Conservation (phyloP, 164 flowering plant genomes). For the Kingdonia uniflora region DNA sequence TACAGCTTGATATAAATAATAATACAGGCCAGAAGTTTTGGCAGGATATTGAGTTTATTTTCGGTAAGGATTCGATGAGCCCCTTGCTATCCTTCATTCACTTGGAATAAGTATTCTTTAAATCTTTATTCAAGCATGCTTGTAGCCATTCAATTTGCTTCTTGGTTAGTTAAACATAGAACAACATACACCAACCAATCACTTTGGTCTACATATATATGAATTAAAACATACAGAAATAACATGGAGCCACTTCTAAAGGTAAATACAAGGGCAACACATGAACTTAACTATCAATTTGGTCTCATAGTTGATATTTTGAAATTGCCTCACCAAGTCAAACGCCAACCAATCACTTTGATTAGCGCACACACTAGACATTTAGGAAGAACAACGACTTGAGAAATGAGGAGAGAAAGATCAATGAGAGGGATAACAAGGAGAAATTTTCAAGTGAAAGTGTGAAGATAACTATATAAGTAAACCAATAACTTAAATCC, state of each 20-base stretch:
- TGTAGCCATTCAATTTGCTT: not conserved
- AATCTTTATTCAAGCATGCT: not conserved
- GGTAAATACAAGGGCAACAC: not conserved
- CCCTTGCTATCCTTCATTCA: not conserved
- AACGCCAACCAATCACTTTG: no score
- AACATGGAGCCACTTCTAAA: not conserved
- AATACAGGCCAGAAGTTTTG: constrained; percentile 66
- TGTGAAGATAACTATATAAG: no score
- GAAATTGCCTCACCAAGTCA: no score
- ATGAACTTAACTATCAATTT: no score
- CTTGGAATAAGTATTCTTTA: not conserved
- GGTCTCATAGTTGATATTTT: not conserved
- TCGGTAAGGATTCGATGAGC: constrained; percentile 48
- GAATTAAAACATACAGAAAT: not conserved
- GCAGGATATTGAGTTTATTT: constrained; percentile 77
- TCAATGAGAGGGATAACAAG: no score
- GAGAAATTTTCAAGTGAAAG: no score
- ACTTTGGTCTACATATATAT: not conserved
- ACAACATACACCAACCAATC: not conserved
- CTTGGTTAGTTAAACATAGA: not conserved
- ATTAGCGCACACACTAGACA: no score
- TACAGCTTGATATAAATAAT: constrained; percentile 81
- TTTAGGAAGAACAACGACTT: no score
- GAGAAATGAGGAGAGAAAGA: no score
- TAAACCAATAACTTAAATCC: no score